Conservation (phyloP, 2,329 filamentous ascomycete genomes). For the Ceratocystis smalleyi region DNA sequence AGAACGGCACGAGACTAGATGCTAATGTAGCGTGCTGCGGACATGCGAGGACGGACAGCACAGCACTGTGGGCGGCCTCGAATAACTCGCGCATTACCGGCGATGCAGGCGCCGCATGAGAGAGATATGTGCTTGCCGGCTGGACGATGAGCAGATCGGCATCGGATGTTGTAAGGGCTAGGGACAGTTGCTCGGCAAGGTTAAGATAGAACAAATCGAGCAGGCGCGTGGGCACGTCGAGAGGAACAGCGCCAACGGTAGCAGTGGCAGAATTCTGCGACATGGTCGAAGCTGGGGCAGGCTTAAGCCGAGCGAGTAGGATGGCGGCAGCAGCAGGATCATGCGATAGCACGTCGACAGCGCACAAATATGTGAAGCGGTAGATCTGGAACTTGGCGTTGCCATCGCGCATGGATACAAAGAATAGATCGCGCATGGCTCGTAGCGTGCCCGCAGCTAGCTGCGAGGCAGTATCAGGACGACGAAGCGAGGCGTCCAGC, state of each 20-base stretch:
- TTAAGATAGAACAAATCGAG: constrained; percentile 85
- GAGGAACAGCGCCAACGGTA: constrained; percentile 15
- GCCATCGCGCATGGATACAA: constrained; percentile 61
- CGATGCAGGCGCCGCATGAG: constrained; percentile 29
- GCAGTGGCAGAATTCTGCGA: neutral
- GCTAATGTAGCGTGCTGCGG: constrained; percentile 61
- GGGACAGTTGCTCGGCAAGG: constrained; percentile 65
- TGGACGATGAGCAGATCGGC: constrained; percentile 61
- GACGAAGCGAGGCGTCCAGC: constrained; percentile 32
- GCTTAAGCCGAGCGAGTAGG: constrained; percentile 49
- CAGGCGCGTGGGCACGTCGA: constrained; percentile 38
- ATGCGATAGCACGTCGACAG: constrained; percentile 66
- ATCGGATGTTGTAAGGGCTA: constrained; percentile 47
- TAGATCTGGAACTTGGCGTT: constrained; percentile 68
- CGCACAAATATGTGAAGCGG: constrained; percentile 65
- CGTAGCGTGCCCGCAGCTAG: constrained; percentile 37
- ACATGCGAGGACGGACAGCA: constrained; percentile 64
- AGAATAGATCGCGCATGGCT: constrained; percentile 55
- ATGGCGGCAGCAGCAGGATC: constrained; percentile 49
- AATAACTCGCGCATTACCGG: constrained; percentile 47
- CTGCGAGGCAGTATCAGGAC: constrained; percentile 35
- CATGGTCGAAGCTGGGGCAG: constrained; percentile 36
- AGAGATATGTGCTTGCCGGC: constrained; percentile 59
- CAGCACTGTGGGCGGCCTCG: constrained; percentile 71
- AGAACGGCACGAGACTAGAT: constrained; percentile 59